Conservation (phyloP, 2,329 filamentous ascomycete species). For the Coniella lustricola region DNA sequence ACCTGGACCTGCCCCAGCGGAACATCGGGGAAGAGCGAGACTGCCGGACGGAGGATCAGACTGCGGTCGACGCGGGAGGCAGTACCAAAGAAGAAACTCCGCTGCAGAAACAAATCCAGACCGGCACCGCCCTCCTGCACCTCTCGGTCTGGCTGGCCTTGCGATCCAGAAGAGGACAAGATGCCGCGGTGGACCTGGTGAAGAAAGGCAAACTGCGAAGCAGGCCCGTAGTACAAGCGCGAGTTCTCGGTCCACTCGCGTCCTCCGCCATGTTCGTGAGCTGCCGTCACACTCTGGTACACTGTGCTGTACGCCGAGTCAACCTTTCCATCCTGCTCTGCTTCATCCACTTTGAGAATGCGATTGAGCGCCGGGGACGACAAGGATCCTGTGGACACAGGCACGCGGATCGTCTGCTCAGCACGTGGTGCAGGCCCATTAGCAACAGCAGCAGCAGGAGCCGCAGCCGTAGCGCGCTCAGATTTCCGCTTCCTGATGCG, state of each 20-base stretch:
- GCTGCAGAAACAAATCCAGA: constrained; percentile 25
- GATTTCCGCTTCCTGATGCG: constrained; percentile 12
- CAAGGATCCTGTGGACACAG: not conserved
- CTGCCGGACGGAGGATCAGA: constrained; percentile 5
- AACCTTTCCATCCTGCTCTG: constrained; percentile 1
- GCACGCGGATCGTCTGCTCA: not conserved
- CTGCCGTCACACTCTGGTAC: constrained; percentile 15
- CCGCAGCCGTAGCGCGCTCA: constrained; percentile 4
- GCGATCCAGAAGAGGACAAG: constrained; percentile 15
- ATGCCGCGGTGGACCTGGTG: constrained; percentile 25
- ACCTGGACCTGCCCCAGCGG: constrained; percentile 15
- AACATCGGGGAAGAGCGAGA: constrained; percentile 8
- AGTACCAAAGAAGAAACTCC: constrained; percentile 26
- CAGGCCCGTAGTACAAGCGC: constrained; percentile 13
- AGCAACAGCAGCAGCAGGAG: not conserved
- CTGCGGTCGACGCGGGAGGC: constrained; percentile 18
- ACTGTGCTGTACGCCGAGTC: constrained; percentile 7
- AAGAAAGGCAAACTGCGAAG: constrained; percentile 23
- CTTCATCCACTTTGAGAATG: not conserved
- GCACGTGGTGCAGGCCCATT: not conserved
- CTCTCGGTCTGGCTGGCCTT: constrained; percentile 16
- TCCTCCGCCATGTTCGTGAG: constrained; percentile 7
- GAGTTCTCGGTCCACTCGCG: constrained; percentile 9
- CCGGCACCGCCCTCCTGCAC: constrained; percentile 22
- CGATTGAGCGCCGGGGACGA: not conserved